Conservation (phyloP, 352 stramenopile species). For the Peronospora destructor region DNA sequence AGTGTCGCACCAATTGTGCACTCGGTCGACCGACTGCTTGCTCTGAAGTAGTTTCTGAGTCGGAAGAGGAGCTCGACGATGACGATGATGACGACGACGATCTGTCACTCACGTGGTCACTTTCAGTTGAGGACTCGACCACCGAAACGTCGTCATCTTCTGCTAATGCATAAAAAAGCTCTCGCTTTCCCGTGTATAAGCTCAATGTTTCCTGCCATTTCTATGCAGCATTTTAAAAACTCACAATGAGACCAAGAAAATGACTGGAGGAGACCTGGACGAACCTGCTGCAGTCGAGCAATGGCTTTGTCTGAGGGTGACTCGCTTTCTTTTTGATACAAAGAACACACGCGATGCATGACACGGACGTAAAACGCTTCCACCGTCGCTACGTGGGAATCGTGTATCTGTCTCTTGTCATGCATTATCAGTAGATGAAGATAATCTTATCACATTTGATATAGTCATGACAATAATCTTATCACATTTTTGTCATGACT, state of each 20-base stretch:
- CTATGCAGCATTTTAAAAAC: constrained; percentile 13
- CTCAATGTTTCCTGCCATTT: constrained; percentile 37
- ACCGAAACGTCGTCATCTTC: constrained; percentile 1
- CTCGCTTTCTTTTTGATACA: constrained; percentile 32
- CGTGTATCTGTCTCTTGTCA: background rate
- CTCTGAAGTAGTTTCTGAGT: constrained; percentile 2
- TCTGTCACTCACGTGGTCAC: constrained; percentile 3
- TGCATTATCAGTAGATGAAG: background rate
- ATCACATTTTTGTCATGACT: no score
- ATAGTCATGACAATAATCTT: no score
- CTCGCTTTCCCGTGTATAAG: constrained; percentile 28
- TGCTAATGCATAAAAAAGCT: background rate
- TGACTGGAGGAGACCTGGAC: background rate
- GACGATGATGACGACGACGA: constrained; percentile 2
- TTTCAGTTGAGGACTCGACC: constrained; percentile 1
- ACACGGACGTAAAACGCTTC: constrained; percentile 54
- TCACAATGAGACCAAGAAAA: background rate
- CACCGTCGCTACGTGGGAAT: constrained; percentile 20
- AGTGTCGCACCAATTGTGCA: constrained; percentile 16
- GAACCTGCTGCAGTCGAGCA: constrained; percentile 27
- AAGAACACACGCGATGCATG: constrained; percentile 47
- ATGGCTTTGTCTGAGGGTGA: constrained; percentile 8
- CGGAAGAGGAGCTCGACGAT: constrained; percentile 6
- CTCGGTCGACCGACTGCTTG: constrained; percentile 16
- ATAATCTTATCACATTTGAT: no score